phyloP scores from a whole-genome alignment of 495 filamentous ascomycete species.

The Chaetomium cochliodes region DNA sequence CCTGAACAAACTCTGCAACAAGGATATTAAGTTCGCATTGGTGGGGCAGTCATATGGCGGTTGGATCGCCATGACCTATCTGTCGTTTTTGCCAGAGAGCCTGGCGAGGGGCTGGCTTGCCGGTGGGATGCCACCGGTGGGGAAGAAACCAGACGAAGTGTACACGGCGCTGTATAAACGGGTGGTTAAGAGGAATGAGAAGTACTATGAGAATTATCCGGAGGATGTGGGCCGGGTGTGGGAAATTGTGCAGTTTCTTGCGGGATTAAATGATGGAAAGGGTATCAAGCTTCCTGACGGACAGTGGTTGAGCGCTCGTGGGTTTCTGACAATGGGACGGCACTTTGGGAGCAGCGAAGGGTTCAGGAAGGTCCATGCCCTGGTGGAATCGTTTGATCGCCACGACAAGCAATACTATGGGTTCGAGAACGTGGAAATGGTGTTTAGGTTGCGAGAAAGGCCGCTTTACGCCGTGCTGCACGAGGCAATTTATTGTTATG shows the following conservation, averaged over 20 bases:
- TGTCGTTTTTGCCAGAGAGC: conserved; percentile 70
- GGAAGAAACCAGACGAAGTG: conserved; percentile 64
- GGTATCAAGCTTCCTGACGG: neutral
- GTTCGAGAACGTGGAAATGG: neutral
- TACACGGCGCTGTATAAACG: conserved; percentile 67
- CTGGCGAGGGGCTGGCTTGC: conserved; percentile 74
- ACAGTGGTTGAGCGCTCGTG: conserved; percentile 56
- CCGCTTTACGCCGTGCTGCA: conserved; percentile 33
- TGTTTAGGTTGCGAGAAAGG: conserved; percentile 26
- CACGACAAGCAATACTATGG: conserved; percentile 57
- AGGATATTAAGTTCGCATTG: conserved; percentile 65
- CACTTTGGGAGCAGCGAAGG: conserved; percentile 64
- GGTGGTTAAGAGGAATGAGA: conserved; percentile 56
- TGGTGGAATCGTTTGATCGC: conserved; percentile 38
- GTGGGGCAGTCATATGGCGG: conserved; percentile 90
- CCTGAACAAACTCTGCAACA: conserved; percentile 54
- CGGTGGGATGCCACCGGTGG: conserved; percentile 75
- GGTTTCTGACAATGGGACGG: conserved; percentile 76
- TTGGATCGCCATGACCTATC: conserved; percentile 74
- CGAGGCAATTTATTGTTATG: conserved; percentile 32
- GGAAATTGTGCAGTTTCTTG: conserved; percentile 45
- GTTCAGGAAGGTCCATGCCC: conserved; percentile 59
- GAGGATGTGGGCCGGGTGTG: conserved; percentile 68
- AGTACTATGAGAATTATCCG: conserved; percentile 75
- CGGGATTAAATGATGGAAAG: conserved; percentile 33